Evolutionary conservation across 169 alveolate genomes (phyloP).

Genomic region (Plasmodium relictum): DNA sequence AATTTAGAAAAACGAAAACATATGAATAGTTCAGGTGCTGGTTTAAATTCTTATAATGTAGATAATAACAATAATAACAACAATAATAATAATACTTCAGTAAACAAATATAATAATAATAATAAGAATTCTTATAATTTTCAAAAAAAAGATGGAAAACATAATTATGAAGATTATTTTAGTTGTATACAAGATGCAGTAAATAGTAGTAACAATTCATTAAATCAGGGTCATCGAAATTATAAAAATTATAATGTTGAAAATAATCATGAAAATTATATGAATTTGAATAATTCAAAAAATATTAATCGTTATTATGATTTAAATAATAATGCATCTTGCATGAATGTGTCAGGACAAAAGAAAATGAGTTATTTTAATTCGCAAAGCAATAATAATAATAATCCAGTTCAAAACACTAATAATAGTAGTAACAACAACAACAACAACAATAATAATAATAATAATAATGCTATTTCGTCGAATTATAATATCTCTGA

Average conservation of each 20-base stretch:
- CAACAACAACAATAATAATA: not conserved
- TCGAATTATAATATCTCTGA: not conserved
- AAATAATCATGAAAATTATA: conserved; percentile 8
- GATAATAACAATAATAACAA: not conserved
- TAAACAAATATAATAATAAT: not conserved
- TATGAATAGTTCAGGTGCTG: not conserved
- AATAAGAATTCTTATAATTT: conserved; percentile 13
- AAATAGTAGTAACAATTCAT: not conserved
- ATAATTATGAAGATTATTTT: conserved; percentile 22
- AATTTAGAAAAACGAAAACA: not conserved
- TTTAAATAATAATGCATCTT: not conserved
- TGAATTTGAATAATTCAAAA: not conserved
- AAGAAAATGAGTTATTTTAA: conserved; percentile 16
- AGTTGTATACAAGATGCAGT: conserved; percentile 12
- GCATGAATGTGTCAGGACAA: conserved; percentile 5
- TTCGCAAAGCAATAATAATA: not conserved
- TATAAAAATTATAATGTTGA: conserved; percentile 7
- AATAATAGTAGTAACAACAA: not conserved
- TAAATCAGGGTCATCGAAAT: not conserved
- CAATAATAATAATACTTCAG: not conserved
- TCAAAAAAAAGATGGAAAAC: conserved; percentile 29
- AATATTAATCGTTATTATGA: conserved; percentile 6
- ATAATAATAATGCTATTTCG: not conserved
- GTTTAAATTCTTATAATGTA: not conserved
- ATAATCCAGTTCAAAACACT: not conserved